A percentile compares a stretch with the other conserved stretches of the same genome.
Evolutionary conservation across 2,329 filamentous ascomycete species (phyloP).

Genomic region (Penicillium brevicompactum): DNA sequence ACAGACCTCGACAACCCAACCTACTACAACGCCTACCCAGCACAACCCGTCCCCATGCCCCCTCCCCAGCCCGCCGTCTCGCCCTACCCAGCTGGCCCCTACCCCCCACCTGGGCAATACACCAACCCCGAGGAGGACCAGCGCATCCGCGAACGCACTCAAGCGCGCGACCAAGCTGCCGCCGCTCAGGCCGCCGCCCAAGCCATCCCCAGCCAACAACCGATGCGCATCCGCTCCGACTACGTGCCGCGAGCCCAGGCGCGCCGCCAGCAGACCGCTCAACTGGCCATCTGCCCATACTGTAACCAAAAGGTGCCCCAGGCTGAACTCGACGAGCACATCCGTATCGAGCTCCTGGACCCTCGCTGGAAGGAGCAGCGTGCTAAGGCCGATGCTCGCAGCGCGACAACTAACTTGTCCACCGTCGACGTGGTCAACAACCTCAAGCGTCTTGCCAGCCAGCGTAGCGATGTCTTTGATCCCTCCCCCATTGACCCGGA

Average conservation of each 20-base stretch:
- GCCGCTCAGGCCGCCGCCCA: constrained; percentile 78
- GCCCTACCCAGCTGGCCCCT: constrained; percentile 28
- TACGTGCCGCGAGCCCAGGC: constrained; percentile 85
- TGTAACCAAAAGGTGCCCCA: constrained; percentile 88
- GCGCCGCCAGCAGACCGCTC: constrained; percentile 67
- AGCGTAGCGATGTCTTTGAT: constrained; percentile 86
- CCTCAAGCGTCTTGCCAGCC: constrained; percentile 88
- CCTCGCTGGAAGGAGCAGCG: constrained; percentile 96
- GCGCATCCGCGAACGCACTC: constrained; percentile 61
- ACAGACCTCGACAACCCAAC: constrained; percentile 64
- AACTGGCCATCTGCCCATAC: constrained; percentile 77
- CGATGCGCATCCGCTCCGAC: constrained; percentile 90
- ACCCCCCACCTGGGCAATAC: constrained; percentile 34
- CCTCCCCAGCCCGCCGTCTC: constrained; percentile 35
- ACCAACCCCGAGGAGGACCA: constrained; percentile 60
- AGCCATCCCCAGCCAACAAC: constrained; percentile 56
- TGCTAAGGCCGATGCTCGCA: constrained; percentile 81
- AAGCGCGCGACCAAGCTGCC: constrained; percentile 64
- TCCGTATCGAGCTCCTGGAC: constrained; percentile 92
- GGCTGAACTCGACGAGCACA: constrained; percentile 86
- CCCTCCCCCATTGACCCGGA: constrained; percentile 61
- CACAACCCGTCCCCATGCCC: constrained; percentile 39
- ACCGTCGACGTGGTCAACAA: constrained; percentile 90
- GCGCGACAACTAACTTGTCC: constrained; percentile 81
- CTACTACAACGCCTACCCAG: constrained; percentile 54